phyloP scores from a whole-genome alignment of 2,329 filamentous ascomycete genomes.

The Fusarium veterinarium region DNA sequence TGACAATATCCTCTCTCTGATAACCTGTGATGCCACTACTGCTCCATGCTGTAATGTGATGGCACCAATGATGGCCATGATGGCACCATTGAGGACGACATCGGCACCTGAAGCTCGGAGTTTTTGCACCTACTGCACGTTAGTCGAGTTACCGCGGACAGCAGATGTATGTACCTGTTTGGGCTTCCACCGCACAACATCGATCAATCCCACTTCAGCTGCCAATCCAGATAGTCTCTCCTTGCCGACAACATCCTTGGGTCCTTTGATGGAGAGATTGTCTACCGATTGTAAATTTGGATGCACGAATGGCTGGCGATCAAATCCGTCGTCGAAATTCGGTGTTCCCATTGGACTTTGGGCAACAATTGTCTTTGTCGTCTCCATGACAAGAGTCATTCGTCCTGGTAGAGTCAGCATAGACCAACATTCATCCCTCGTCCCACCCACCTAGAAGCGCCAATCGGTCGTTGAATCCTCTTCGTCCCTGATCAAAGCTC shows the following conservation, averaged over 20 bases:
- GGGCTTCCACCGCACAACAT: constrained; percentile 90
- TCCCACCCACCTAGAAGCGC: constrained; percentile 79
- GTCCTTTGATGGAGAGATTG: constrained; percentile 72
- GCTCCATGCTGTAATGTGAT: constrained; percentile 89
- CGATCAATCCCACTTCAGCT: constrained; percentile 74
- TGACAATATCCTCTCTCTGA: constrained; percentile 78
- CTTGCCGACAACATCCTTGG: constrained; percentile 71
- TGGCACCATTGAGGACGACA: constrained; percentile 77
- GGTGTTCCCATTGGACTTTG: constrained; percentile 46
- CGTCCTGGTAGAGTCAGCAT: constrained; percentile 47
- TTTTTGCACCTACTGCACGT: constrained; percentile 65
- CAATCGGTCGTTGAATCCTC: constrained; percentile 93
- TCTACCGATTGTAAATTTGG: constrained; percentile 77
- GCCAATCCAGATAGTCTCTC: constrained; percentile 76
- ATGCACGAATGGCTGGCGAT: constrained; percentile 75
- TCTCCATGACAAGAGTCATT: constrained; percentile 53
- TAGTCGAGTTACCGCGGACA: background rate
- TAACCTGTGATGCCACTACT: constrained; percentile 77
- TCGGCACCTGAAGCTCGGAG: constrained; percentile 78
- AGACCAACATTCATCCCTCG: background rate
- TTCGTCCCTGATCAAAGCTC: constrained; percentile 94
- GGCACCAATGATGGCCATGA: constrained; percentile 90
- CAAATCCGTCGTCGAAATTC: constrained; percentile 58
- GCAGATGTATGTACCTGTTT: constrained; percentile 69
- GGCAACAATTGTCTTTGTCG: constrained; percentile 53